Base-by-base conservation (phyloP, 768 basidiomycete species). In the Mycena sanguinolenta region DNA sequence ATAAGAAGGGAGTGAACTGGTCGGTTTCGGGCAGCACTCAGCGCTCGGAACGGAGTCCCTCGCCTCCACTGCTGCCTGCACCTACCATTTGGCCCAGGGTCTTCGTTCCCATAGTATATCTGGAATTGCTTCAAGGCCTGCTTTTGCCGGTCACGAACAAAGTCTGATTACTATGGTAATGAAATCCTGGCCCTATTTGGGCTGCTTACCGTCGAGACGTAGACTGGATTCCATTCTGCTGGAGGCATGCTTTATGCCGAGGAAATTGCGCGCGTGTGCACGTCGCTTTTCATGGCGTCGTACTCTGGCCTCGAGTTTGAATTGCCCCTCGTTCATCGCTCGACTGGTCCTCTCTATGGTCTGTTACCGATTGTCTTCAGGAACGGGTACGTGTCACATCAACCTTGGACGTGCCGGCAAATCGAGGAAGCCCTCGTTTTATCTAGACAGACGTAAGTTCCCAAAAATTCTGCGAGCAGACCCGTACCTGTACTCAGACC, bases 141-240 rank as follows among this genome's bases (percentile, higher is more conserved):
- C 17, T 46, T 28, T 12, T 19, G 27, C 57, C 32, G 58, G 58
- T 49, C 7, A 52, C 39, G 46, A 32, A 59, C 58, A 42, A 42
- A 52, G 58, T n/a, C 58, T 59, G 65, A 66, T 65, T 58, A 66
- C 65, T 66, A 59, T 66, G 65, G 58, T 36, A 66, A 66, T 66
- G 49, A 59, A 66, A 53, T 59, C 27, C 46, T 23, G 65, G 50
- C 65, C 58, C 57, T 52, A 57, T 4, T 36, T 4, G 58, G n/a
- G 25, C 28, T n/a, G 21, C 65, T 65, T 27, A 39, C 55, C 32
- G 21, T 50, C 25, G 32, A 19, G 44, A n/a, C n/a, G n/a, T n/a
- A n/a, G n/a, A 57, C 21, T 55, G 63, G 63, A 39, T 1, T 21
- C 58, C 12, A 17, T 19, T 2, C 21, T 46, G n/a, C 44, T n/a